Conservation (phyloP, 768 basidiomycete species). For the Asterophora parasitica region DNA sequence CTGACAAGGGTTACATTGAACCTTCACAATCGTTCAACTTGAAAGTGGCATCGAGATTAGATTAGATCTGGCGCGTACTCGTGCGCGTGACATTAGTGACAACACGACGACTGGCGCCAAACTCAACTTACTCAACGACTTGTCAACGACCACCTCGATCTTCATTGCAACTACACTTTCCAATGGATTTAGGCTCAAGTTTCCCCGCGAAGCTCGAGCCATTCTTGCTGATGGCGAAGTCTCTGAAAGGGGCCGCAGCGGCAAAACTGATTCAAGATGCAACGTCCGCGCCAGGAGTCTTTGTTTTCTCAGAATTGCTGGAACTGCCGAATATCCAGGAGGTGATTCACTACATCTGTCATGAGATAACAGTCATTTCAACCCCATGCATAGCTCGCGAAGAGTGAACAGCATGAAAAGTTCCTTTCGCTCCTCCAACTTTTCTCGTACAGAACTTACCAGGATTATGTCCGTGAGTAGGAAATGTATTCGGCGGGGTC, state of each 20-base stretch:
- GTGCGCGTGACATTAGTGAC: too few species aligned
- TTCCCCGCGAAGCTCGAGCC: slow-evolving; percentile 77
- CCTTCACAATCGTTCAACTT: too few species aligned
- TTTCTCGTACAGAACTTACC: slow-evolving; percentile 87
- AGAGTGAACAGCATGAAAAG: slow-evolving; percentile 57
- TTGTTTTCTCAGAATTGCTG: slow-evolving; percentile 86
- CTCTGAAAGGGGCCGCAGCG: slow-evolving; percentile 87
- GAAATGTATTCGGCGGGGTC: not conserved
- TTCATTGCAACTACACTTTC: not conserved
- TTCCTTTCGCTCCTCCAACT: slow-evolving; percentile 69
- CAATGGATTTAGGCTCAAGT: slow-evolving; percentile 61
- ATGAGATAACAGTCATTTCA: not conserved
- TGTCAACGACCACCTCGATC: slow-evolving; percentile 1
- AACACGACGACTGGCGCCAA: too few species aligned
- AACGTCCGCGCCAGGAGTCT: slow-evolving; percentile 85
- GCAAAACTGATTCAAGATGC: slow-evolving; percentile 86
- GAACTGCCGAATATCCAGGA: slow-evolving; percentile 81
- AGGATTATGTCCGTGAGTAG: slow-evolving; percentile 70
- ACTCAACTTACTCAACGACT: too few species aligned
- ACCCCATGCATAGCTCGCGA: slow-evolving; percentile 48
- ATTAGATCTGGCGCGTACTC: too few species aligned
- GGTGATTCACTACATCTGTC: slow-evolving; percentile 38
- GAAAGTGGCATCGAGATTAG: too few species aligned
- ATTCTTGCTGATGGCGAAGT: slow-evolving; percentile 87
- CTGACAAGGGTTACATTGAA: too few species aligned